Evolutionary conservation across 768 basidiomycete genomes (phyloP), one percentile per base, ranked within the genome.

Genomic region (Krasilnikovozyma curviuscula): DNA sequence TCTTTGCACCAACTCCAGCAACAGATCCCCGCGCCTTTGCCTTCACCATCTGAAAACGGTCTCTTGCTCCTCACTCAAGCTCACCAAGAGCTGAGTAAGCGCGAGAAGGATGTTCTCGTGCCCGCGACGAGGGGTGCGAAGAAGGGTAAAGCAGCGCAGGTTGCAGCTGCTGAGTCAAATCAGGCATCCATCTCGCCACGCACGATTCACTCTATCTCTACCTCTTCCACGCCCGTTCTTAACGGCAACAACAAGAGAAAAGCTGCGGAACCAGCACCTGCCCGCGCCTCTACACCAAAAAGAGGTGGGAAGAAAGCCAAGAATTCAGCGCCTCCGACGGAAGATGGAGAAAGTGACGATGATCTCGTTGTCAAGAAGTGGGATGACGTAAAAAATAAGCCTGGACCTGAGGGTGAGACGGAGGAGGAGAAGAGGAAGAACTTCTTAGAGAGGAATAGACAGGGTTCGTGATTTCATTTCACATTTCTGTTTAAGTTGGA

Each of bases 401-500:
- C 8, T 9, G 27, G 38, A 9, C 48, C 40, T 27, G 29, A 37
- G 41, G 49, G 16, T 21, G 86, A 93, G 70, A 95, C 91, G 0
- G 93, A 98, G 63, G 93, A 97, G 65, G 93, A 97, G 62, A 98
- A 98, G 66, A 72, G 93, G 34, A 77, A 75, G 66, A 97, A 95
- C 66, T 97, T 98, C 66, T 67, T 98, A 52, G 93, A 97, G 65
- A 73, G 93, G 53, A 98, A 98, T 61, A 73, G 93, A 59, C 93
- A 97, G 74, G 91, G 91, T 95, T 53, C 44, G 70, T 62, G 23
- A n/a, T 2, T 21, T 38, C 41, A 19, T 24, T n/a, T 27, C 41
- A 7, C 3, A 40, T 23, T 14, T 40, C 21, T 4, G 23, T 10
- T 40, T 27, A 27, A 24, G 5, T 40, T 27, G 39, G 14, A n/a